Conservation (phyloP, 768 basidiomycete species). For the Rhizopogon vulgaris region DNA sequence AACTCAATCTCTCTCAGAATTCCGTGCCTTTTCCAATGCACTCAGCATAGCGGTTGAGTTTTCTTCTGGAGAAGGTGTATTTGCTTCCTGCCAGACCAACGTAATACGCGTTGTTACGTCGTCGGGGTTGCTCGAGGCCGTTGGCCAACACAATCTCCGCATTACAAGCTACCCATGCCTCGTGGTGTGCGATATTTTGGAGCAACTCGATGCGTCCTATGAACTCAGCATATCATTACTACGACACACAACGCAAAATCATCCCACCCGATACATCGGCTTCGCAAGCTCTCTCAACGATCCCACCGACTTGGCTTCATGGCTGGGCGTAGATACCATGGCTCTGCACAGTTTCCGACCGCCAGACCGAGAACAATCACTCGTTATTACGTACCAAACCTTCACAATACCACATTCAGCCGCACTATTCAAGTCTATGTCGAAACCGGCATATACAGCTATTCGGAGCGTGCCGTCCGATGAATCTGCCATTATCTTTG, state of each 20-base stretch:
- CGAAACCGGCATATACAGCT: conserved; percentile 81
- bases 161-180: conserved; percentile 44
- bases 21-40: conserved; percentile 35
- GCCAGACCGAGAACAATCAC: conserved; percentile 73
- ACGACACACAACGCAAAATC: conserved; percentile 54
- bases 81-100: conserved; percentile 33
- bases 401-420: conserved; percentile 86
- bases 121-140: conserved; percentile 37
- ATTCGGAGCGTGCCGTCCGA: conserved; percentile 42
- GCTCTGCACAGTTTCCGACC: conserved; percentile 76
- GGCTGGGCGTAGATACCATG: conserved; percentile 67
- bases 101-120: conserved; percentile 56
- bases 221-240: conserved; percentile 79
- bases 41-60: conserved; percentile 35
- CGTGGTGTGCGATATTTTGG: conserved; percentile 79
- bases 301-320: conserved; percentile 70
- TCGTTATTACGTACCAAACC: conserved; percentile 61
- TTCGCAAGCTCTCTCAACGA: conserved; percentile 77
- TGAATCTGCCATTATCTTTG: conserved; percentile 72
- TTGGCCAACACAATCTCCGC: conserved; percentile 18
- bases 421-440: conserved; percentile 85
- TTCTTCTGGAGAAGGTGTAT: conserved; percentile 22
- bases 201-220: conserved; percentile 74
- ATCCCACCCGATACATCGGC: conserved; percentile 69
- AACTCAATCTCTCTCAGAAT: conserved; percentile 47